Evolutionary conservation across 2,329 filamentous ascomycete species (phyloP), one percentile per base, ranked within the genome.

Genomic region (Calonectria honghensis): DNA sequence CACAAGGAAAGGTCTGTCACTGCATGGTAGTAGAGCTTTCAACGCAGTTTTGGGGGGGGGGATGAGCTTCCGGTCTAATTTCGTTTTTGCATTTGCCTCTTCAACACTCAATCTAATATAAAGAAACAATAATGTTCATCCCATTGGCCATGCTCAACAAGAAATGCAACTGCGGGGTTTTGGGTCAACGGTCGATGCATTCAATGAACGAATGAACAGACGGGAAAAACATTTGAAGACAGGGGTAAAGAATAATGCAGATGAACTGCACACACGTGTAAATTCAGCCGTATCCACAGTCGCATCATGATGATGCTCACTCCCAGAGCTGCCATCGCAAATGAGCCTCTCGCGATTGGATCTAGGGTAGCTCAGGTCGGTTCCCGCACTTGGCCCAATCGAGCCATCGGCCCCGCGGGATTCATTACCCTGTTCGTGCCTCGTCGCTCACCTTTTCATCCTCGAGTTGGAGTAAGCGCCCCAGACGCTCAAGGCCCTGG

Each of bases 391-490:
- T 63, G 37, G 24, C 57, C 57, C 10, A 59, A 61, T 59, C 32
- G 18, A 31, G 66, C 9, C 11, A 68, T 31, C 10, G 18, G 14
- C 20, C 27, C 66, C 51, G 66, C 66, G 66, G 66, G 27, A 68
- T 68, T 35, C 37, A 24, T 68, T 68, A 18, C 68, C 72, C 50
- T 39, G 48, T 70, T 64, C 39, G 61, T 45, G 32, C 9, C 24
- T 48, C 45, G 66, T 70, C 41, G 14, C 32, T 41, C 27, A n/a
- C 39, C 45, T 24, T 24, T 51, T 51, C 32, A 35, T 50, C 45
- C 37, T 18, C 18, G 41, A 45, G 41, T n/a, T 10, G 41, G 41
- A 41, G 29, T 16, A 54, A 37, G 29, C 45, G 45, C 64, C 35
- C 37, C 39, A 35, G 64, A 39, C 11, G 48, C 29, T 16, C 64